Base-by-base conservation (phyloP, 331 rosid genomes). In the Acacia concinna region DNA sequence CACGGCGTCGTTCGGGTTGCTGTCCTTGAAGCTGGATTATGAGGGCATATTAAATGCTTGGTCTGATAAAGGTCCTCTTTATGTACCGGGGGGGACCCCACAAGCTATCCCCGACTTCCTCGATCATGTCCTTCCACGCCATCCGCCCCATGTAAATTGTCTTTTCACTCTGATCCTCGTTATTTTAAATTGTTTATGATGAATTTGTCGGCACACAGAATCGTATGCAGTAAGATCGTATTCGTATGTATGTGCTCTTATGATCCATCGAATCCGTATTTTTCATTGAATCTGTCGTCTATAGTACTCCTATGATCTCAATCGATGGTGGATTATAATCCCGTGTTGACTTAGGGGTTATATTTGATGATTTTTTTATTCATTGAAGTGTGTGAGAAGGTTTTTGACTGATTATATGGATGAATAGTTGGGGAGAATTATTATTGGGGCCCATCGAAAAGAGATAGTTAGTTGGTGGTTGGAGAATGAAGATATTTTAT, bases 51-150 rank as follows among this genome's bases (percentile, higher is more conserved):
- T 96, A 80, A 89, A 90, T 41, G 98, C 97, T 60, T 96, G 99
- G 99, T 90, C 98, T 23, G 94, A 90, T 52, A 89, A 93, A 74
- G 94, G 97, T 28, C 77, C 99, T 8, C 89, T 93, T 8, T 93
- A 56, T 57, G 84, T 96, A 4, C 87, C 76, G 20, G 86, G 76
- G 3, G 91, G 83, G 70, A 66, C 86, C 13, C 94, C 93, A 52
- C 97, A 89, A 34, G 78, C 81, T 18, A 96, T 93, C 1, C 97
- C 97, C 23, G 86, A 89, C 60, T 84, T 88, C 32, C 21, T 30
- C 34, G 47, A 76, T 75, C 52, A n/a, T 47, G 20, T 51, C 64
- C 56, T 54, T 28, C 43, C 78, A 6, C 74, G 73, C 6, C 71
- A 78, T 49, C 54, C 63, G 18, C 31, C 83, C 63, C 78, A 80